Percentiles rank a stretch among this genome's conserved stretches.
Conservation (phyloP, 2,329 filamentous ascomycete genomes). For the Trichoderma sp. region DNA sequence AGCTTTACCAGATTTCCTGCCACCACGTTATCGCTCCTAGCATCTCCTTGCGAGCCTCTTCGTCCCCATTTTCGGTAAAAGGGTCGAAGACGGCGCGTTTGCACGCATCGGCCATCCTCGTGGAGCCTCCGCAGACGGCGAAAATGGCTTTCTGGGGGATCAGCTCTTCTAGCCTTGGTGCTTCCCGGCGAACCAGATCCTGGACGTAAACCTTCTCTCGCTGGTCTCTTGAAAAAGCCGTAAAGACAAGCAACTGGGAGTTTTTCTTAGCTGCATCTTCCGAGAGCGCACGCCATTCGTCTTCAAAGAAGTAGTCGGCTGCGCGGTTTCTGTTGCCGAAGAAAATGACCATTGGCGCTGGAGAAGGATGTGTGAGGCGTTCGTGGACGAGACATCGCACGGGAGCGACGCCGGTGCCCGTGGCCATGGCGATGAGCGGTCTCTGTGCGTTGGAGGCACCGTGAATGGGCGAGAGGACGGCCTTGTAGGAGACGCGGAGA, state of each 20-base stretch:
- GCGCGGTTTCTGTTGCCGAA: constrained; percentile 76
- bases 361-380: constrained; percentile 42
- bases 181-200: constrained; percentile 48
- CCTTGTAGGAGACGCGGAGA: constrained; percentile 59
- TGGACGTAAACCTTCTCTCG: constrained; percentile 55
- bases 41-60: constrained; percentile 39
- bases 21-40: constrained; percentile 45
- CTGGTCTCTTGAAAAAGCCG: constrained; percentile 50
- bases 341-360: constrained; percentile 60
- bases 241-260: constrained; percentile 33
- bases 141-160: constrained; percentile 46
- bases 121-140: constrained; percentile 55
- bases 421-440: constrained; percentile 74
- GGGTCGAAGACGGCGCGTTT: constrained; percentile 50
- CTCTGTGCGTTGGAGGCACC: constrained; percentile 36
- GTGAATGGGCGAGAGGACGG: constrained; percentile 43
- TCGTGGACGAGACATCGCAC: constrained; percentile 79
- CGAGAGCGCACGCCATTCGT: constrained; percentile 62
- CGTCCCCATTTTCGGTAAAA: constrained; percentile 39
- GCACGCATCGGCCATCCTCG: constrained; percentile 57
- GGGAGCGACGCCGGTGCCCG: constrained; percentile 84
- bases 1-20: constrained; percentile 53
- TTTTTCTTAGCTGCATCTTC: constrained; percentile 20
- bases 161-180: constrained; percentile 30
- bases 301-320: constrained; percentile 77